These are phyloP conservation scores for Arabis alpina DNA, from an alignment of 345 rosid genomes.

Conservation along the genomic window DNA sequence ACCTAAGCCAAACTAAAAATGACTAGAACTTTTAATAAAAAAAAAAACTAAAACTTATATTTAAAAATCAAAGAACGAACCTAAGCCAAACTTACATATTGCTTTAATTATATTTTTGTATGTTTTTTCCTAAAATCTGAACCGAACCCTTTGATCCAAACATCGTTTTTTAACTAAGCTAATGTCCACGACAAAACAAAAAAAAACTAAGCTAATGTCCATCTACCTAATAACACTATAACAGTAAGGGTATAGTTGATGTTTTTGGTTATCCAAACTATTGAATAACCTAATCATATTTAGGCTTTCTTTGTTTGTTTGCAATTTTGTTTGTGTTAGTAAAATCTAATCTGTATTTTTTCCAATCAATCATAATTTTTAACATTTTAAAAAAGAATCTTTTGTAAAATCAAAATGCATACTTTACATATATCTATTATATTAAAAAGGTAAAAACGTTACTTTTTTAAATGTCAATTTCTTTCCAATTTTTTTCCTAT, in stretches of 20 bases:
- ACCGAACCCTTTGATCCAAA: too few species aligned
- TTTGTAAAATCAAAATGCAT: too few species aligned
- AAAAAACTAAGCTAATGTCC: neutral
- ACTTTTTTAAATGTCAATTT: too few species aligned
- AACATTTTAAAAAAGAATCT: neutral
- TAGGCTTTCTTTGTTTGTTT: neutral
- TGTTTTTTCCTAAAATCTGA: too few species aligned
- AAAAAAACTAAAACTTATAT: too few species aligned
- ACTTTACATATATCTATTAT: neutral
- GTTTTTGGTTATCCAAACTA: neutral
- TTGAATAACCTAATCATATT: constrained; percentile 1
- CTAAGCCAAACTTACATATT: neutral
- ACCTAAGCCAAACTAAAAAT: neutral
- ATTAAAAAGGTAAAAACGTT: neutral
- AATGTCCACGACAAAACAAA: too few species aligned
- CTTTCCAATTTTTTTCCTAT: neutral
- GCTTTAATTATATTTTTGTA: too few species aligned
- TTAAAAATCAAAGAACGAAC: neutral
- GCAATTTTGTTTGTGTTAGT: neutral
- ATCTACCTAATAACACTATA: neutral
- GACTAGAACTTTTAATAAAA: too few species aligned
- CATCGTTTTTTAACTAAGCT: too few species aligned
- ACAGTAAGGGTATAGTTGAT: neutral
- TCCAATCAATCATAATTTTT: neutral
- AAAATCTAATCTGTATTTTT: neutral